phyloP scores from a whole-genome alignment of 2,329 filamentous ascomycete genomes.

The Amylocarpus encephaloides region DNA sequence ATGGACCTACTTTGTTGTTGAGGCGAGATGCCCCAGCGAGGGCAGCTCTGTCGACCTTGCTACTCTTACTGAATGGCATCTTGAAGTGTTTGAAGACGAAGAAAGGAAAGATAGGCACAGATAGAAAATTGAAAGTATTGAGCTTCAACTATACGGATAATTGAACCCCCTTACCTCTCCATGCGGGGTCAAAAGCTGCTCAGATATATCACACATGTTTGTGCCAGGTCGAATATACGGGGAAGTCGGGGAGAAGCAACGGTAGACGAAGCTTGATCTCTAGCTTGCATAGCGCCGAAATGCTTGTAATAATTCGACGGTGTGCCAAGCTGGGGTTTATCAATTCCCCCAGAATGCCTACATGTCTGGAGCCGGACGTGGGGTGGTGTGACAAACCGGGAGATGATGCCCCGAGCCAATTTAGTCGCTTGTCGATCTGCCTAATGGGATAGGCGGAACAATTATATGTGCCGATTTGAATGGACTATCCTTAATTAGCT shows the following conservation, averaged over 20 bases:
- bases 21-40: slow-evolving; percentile 6
- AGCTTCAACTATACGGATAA: neutral
- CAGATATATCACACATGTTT: too few relatives aligned
- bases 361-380: neutral
- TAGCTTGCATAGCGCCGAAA: too few relatives aligned
- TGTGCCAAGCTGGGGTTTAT: neutral
- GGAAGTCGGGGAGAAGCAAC: neutral
- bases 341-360: too few relatives aligned
- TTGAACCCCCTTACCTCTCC: neutral
- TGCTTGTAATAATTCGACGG: neutral
- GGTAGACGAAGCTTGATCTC: too few relatives aligned
- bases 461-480: too few relatives aligned
- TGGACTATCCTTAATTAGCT: too few relatives aligned
- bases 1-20: slow-evolving; percentile 15
- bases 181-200: neutral
- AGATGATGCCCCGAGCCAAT: slow-evolving; percentile 1
- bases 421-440: neutral
- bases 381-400: neutral
- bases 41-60: slow-evolving; percentile 3
- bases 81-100: neutral
- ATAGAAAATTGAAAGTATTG: neutral
- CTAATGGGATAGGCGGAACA: slow-evolving; percentile 4
- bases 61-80: neutral
- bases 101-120: neutral
- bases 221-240: neutral